Base-by-base conservation (phyloP, 441 rosid genomes). In the Pelargonium australe region DNA sequence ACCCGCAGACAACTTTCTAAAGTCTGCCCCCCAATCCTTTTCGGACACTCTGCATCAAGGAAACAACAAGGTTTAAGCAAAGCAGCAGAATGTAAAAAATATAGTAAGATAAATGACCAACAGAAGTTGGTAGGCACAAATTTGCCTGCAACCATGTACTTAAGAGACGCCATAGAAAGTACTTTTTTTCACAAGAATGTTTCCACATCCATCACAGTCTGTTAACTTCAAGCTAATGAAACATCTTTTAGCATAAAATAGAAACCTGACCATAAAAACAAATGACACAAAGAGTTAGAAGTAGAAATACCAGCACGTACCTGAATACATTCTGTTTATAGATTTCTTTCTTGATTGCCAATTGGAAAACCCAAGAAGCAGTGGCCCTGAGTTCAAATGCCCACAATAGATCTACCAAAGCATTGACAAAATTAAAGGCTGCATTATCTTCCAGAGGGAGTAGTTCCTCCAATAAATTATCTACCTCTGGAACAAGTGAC, bases 21-120 rank as follows among this genome's bases (percentile, higher is more conserved):
- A 85, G 80, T 94, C 99, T 70, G 99, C 96, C 49, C 96, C 94
- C 99, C 99, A 91, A 61, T 89, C 94, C 74, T 88, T 90, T 73
- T 88, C 99, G 70, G 96, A 92, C 73, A 94, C 94, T 83, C 99
- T 94, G 89, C 68, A 79, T 68, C 78, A 77, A 63, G 68, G 58
- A 77, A 66, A 66, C 44, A 47, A 76, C 71, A 73, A 55, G 0
- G 41, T 31, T 72, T 37, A 25, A 61, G 65, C 43, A 69, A 70
- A 72, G 34, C 10, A 63, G 68, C 5, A 3, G 44, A 63, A 58
- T n/a, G 66, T 49, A 3, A 23, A 44, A 66, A 44, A 58, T 3
- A 64, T n/a, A 34, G 12, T 12, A 19, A 63, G 51, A 68, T 25
- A 69, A 66, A 69, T 9, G 34, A 14, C n/a, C 13, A 16, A 40